Evolutionary conservation across 257 asterid genomes (phyloP), one percentile per base, ranked within the genome.

Genomic region (Eucommia ulmoides): DNA sequence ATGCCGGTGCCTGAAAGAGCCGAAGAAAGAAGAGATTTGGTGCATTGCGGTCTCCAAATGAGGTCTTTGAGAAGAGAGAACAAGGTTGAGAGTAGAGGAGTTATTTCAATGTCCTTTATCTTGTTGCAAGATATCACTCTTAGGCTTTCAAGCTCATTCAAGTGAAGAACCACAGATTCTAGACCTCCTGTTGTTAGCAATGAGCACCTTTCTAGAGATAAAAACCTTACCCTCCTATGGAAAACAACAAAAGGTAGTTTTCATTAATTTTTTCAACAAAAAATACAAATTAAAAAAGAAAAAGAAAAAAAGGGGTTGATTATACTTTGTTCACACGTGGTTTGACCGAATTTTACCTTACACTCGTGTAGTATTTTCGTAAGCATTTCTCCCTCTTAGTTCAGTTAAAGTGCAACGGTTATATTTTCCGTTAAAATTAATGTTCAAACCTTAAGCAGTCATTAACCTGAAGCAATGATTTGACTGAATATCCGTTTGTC

Each of bases 1-100:
- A 84, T 57, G 51, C 86, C 80, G 22, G 73, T 63, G 29, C 95
- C 93, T 1, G 49, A 61, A 41, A 81, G 82, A 62, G 54, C 66
- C 17, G 77, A 66, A 15, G 77, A 65, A 10, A 84, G 66, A 19
- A 67, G 60, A 20, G 77, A 53, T 59, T 62, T 84, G 22, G 79
- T 53, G 50, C 79, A 82, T n/a, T n/a, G n/a, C 1, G 89, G 78
- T 33, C 74, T 77, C 95, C 95, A 84, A 59, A 69, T 77, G 74
- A 84, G 60, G 12, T 74, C 73, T 58, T 66, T 70, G 8, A 84
- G 82, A 23, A 55, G 51, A 11, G 84, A 66, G 61, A 81, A 76
- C 55, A 76, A 59, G 23, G 56, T 45, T 6, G 81, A 71, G n/a
- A 73, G 74, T 33, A 68, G 61, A 2, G 77, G 76, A 29, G 58